phyloP scores from a whole-genome alignment of 1,139 yeast species.

The Kluyveromyces sp. region DNA sequence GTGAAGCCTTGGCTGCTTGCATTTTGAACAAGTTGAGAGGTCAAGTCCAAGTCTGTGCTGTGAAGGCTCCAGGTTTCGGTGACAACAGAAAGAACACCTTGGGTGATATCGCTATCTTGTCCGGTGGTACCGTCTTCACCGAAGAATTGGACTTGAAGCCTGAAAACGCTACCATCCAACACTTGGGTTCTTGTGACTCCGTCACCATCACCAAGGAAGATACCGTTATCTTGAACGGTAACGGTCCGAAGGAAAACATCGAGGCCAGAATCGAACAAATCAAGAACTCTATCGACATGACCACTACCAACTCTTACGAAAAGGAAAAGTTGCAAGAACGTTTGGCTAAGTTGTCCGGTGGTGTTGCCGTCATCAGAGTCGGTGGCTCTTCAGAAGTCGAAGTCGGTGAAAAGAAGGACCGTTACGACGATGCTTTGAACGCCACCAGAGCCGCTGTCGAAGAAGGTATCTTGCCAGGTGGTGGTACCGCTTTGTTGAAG shows the following conservation, averaged over 20 bases:
- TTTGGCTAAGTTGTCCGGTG: conserved; percentile 96
- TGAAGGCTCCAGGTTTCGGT: conserved; percentile 99
- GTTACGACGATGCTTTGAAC: conserved; percentile 97
- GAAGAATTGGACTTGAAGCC: conserved; percentile 98
- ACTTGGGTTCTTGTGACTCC: conserved; percentile 90
- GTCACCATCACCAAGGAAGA: conserved; percentile 95
- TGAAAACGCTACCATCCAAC: conserved; percentile 87
- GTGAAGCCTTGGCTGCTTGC: conserved; percentile 99
- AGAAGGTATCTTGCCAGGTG: conserved; percentile 99
- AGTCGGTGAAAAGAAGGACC: conserved; percentile 99
- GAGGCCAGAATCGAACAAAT: conserved; percentile 94
- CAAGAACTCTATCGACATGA: conserved; percentile 69
- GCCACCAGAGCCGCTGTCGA: conserved; percentile 99
- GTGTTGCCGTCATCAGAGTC: conserved; percentile 97
- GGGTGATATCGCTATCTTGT: conserved; percentile 93
- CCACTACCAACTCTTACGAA: conserved; percentile 87
- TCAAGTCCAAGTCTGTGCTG: conserved; percentile 97
- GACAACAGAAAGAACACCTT: conserved; percentile 97
- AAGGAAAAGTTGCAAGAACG: conserved; percentile 97
- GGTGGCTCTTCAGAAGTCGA: conserved; percentile 99
- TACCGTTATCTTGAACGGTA: conserved; percentile 92
- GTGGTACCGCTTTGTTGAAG: conserved; percentile 97
- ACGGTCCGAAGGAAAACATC: conserved; percentile 84
- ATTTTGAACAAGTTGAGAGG: conserved; percentile 97
- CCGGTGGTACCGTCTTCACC: conserved; percentile 98